phyloP scores from a whole-genome alignment of 306 rosid species.

The Urtica urens region DNA sequence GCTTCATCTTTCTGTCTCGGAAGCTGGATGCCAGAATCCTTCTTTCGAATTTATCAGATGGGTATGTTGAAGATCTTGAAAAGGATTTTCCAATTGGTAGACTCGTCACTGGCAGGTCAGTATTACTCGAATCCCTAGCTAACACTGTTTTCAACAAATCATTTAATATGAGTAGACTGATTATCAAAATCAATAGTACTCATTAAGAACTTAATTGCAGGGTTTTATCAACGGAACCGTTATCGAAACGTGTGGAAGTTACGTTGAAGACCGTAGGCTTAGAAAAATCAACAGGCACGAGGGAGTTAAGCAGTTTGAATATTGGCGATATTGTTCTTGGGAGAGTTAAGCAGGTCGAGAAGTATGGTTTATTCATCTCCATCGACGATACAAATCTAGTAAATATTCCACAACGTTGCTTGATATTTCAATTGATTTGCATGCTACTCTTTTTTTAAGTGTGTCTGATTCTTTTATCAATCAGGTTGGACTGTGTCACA shows the following conservation, averaged over 20 bases:
- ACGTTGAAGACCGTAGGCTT: constrained; percentile 46
- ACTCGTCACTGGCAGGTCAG: constrained; percentile 71
- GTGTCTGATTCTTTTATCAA: constrained; percentile 7
- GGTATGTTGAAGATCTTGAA: constrained; percentile 48
- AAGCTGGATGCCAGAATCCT: constrained; percentile 80
- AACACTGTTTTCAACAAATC: constrained; percentile 1
- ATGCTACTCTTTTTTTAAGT: neutral
- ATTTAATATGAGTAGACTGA: constrained; percentile 4
- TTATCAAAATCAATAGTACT: constrained; percentile 5
- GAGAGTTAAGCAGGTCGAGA: constrained; percentile 66
- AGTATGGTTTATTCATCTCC: constrained; percentile 74
- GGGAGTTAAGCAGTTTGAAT: constrained; percentile 42
- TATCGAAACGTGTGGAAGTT: constrained; percentile 79
- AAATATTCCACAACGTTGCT: no score
- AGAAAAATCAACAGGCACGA: constrained; percentile 26
- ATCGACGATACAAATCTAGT: constrained; percentile 65
- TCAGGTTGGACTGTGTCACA: constrained; percentile 89
- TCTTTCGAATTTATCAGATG: constrained; percentile 64
- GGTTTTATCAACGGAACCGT: constrained; percentile 75
- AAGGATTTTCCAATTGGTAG: constrained; percentile 76
- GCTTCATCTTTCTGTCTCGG: constrained; percentile 72
- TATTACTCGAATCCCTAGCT: constrained; percentile 5
- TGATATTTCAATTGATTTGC: neutral
- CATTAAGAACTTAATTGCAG: constrained; percentile 37
- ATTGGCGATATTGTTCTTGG: constrained; percentile 71